Evolutionary conservation across 768 basidiomycete species (phyloP).

Genomic region (Tylopilus cervinicoccineus): DNA sequence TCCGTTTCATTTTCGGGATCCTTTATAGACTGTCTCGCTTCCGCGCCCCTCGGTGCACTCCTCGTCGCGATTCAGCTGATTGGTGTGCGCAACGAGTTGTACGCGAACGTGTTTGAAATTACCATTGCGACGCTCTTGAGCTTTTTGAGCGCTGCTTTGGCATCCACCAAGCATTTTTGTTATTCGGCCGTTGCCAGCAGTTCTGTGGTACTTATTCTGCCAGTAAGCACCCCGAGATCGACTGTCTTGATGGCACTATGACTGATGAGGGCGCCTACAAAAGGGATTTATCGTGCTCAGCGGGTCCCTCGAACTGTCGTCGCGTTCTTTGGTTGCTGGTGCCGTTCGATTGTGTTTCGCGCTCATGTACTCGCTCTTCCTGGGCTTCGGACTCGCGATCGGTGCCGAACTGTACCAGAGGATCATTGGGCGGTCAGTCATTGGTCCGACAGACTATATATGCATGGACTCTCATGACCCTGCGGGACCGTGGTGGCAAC

Average conservation of each 20-base stretch:
- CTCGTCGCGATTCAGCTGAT: conserved; percentile 71
- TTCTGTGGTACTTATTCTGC: conserved; percentile 76
- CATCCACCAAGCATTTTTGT: conserved; percentile 66
- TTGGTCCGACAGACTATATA: conserved; percentile 54
- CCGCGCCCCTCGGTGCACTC: conserved; percentile 72
- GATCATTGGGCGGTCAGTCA: conserved; percentile 44
- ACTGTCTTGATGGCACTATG: not conserved
- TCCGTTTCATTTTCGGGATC: conserved; percentile 69
- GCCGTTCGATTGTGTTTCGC: conserved; percentile 80
- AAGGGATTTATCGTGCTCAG: conserved; percentile 67
- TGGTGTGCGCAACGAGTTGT: conserved; percentile 71
- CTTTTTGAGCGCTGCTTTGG: conserved; percentile 73
- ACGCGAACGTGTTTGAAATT: conserved; percentile 80
- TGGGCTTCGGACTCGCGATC: conserved; percentile 80
- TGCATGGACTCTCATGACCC: conserved; percentile 56
- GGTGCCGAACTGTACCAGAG: conserved; percentile 66
- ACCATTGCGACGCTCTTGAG: conserved; percentile 76
- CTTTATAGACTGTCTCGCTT: conserved; percentile 71
- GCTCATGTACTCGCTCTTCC: conserved; percentile 71
- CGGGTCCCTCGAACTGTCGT: conserved; percentile 75
- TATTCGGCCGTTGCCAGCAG: conserved; percentile 77
- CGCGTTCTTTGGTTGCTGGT: conserved; percentile 80
- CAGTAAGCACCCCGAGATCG: conserved; percentile 38
- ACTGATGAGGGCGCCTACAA: conserved; percentile 3
- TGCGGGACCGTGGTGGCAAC: conserved; percentile 67